phyloP scores from a whole-genome alignment of 768 basidiomycete genomes.

The Serendipita vermifera region DNA sequence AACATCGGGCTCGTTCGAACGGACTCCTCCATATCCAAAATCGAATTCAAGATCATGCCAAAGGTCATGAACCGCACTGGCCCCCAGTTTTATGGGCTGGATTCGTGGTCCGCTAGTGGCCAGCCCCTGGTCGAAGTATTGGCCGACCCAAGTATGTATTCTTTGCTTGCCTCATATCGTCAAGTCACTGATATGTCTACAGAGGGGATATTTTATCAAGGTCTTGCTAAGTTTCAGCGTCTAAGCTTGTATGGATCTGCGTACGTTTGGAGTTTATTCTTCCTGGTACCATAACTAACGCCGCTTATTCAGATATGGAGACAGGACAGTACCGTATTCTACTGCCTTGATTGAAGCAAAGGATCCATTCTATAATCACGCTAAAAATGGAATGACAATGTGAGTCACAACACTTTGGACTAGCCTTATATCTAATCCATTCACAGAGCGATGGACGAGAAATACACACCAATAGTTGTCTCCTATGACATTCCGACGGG shows the following conservation, averaged over 20 bases:
- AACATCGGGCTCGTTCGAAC: conserved; percentile 63
- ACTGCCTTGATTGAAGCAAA: conserved; percentile 58
- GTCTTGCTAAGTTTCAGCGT: conserved; percentile 46
- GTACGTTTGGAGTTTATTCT: no score
- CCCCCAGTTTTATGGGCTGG: conserved; percentile 59
- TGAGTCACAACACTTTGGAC: conserved; percentile 28
- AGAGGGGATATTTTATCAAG: conserved; percentile 69
- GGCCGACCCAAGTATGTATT: conserved; percentile 57
- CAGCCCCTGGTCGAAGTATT: conserved; percentile 60
- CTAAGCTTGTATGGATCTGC: conserved; percentile 71
- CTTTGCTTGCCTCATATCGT: no score
- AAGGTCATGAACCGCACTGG: conserved; percentile 66
- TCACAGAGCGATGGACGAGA: conserved; percentile 41
- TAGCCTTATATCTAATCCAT: no score
- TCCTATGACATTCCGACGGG: conserved; percentile 39
- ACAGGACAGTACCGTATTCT: conserved; percentile 69
- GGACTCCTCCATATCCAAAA: conserved; percentile 41
- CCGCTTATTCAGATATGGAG: conserved; percentile 21
- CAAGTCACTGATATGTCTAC: no score
- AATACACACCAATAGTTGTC: conserved; percentile 45
- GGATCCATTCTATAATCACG: conserved; percentile 51
- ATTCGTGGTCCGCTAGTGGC: conserved; percentile 58
- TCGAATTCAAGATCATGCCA: conserved; percentile 47
- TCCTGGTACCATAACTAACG: not conserved
- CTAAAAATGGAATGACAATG: conserved; percentile 49